Percentiles rank a stretch among this genome's conserved stretches.
These are phyloP conservation scores for Aspergillus sp. DNA, from an alignment of 2,329 filamentous ascomycete genomes.

Conservation along the genomic window DNA sequence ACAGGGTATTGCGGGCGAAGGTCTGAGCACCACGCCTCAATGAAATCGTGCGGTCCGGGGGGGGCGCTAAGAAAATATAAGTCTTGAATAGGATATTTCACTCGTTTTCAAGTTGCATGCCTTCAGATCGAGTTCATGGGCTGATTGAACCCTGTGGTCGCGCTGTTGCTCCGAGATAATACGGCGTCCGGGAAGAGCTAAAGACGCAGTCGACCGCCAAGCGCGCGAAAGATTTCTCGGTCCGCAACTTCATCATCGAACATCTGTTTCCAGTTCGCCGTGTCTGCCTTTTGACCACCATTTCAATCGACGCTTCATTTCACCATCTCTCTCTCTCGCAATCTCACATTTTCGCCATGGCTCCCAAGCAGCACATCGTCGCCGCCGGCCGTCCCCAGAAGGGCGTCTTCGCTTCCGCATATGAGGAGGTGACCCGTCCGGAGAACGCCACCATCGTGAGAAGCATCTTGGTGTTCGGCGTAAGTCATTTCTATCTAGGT, in stretches of 20 bases:
- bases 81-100: neutral
- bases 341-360: conserved; percentile 48
- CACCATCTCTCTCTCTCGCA: neutral
- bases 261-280: neutral
- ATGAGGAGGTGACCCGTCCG: conserved; percentile 62
- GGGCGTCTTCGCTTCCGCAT: conserved; percentile 59
- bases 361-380: conserved; percentile 59
- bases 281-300: too few species aligned
- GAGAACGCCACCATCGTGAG: conserved; percentile 69
- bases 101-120: neutral
- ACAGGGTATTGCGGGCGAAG: conserved; percentile 11
- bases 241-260: conserved; percentile 1
- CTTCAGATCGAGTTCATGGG: neutral
- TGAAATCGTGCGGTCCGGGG: neutral
- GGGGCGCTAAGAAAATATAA: neutral
- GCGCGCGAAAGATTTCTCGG: conserved; percentile 35
- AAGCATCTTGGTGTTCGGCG: conserved; percentile 67
- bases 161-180: conserved; percentile 20
- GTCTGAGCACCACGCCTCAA: neutral
- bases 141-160: conserved; percentile 5
- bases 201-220: conserved; percentile 31
- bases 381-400: conserved; percentile 46
- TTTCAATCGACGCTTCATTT: conserved; percentile 4
- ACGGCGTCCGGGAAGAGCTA: conserved; percentile 30
- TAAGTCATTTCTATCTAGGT: conserved; percentile 43